These are phyloP conservation scores for Trichomonas tenax DNA, from an alignment of 208 protist genomes.

Conservation along the genomic window DNA sequence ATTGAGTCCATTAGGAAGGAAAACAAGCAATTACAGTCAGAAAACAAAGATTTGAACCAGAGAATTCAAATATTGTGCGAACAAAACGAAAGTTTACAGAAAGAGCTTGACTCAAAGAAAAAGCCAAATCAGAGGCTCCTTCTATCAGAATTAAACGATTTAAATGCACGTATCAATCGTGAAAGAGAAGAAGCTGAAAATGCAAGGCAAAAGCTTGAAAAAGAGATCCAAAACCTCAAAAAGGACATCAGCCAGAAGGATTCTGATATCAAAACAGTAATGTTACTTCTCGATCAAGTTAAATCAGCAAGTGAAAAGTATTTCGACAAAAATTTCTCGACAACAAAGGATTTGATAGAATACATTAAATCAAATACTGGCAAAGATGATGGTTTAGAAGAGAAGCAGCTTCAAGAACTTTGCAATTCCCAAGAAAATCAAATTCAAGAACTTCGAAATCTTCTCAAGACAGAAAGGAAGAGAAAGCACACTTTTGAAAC, in stretches of 20 bases:
- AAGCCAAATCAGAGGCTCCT: background rate
- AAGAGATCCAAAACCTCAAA: background rate
- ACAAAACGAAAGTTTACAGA: background rate
- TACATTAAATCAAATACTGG: background rate
- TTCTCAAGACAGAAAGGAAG: background rate
- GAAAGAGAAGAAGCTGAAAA: background rate
- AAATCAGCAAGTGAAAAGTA: background rate
- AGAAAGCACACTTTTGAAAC: background rate
- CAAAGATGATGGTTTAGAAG: background rate
- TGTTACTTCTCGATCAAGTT: background rate
- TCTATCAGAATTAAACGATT: background rate
- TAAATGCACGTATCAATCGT: background rate
- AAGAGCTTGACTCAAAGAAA: background rate
- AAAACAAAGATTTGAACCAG: background rate
- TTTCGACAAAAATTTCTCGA: background rate
- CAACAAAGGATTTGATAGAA: background rate
- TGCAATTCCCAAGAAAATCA: background rate
- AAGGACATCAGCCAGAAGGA: background rate
- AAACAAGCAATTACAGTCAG: background rate
- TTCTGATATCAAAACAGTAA: background rate
- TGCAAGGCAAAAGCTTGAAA: background rate
- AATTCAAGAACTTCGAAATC: background rate
- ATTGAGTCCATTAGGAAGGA: background rate
- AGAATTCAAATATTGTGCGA: background rate
- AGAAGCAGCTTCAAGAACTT: background rate